phyloP scores from a whole-genome alignment of 2,329 filamentous ascomycete species.

The Bimuria novae-zelandiae region DNA sequence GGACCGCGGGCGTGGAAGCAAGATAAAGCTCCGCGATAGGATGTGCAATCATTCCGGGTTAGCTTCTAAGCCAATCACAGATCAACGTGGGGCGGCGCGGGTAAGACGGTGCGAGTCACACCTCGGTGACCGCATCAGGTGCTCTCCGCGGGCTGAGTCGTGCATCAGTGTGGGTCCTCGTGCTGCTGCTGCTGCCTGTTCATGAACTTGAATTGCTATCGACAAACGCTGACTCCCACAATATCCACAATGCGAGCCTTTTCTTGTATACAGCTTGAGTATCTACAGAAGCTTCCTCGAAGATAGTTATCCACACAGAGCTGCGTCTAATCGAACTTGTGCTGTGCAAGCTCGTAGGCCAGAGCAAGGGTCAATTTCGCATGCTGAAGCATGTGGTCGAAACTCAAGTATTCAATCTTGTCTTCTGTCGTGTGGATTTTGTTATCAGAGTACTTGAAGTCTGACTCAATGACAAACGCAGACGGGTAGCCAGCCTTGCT shows the following conservation, averaged over 20 bases:
- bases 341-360: constrained; percentile 82
- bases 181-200: constrained; percentile 1
- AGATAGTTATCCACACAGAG: not conserved
- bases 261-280: not conserved
- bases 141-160: not conserved
- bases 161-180: not conserved
- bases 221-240: not conserved
- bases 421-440: constrained; percentile 75
- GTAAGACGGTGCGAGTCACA: constrained; percentile 19
- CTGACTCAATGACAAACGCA: constrained; percentile 76
- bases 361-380: constrained; percentile 82
- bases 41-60: constrained; percentile 8
- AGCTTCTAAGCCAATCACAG: constrained; percentile 30
- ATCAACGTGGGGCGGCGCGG: constrained; percentile 26
- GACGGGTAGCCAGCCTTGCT: constrained; percentile 75
- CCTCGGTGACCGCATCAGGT: constrained; percentile 17
- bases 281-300: not conserved
- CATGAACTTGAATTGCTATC: constrained; percentile 1
- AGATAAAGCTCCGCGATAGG: constrained; percentile 16
- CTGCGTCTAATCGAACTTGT: constrained; percentile 60
- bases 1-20: not conserved
- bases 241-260: not conserved
- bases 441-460: constrained; percentile 66
- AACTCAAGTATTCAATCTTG: constrained; percentile 72
- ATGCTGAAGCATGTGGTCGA: constrained; percentile 92